Evolutionary conservation across 208 protist species (phyloP), one percentile per base, ranked within the genome.

Genomic region (Phytomonas sp.): DNA sequence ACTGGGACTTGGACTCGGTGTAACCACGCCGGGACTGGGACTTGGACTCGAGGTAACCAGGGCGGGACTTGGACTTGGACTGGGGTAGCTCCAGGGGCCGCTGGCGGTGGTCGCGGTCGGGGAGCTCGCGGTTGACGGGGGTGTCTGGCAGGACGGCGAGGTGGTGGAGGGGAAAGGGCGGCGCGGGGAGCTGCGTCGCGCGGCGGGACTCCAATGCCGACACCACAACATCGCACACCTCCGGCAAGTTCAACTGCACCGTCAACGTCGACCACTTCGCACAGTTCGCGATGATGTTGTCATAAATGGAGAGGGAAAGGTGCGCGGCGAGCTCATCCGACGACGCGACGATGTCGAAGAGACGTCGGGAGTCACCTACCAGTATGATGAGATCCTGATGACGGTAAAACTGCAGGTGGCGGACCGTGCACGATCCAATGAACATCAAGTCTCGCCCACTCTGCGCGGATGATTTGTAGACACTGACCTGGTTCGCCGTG

Each of bases 271-370:
- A 37, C 34, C 34, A 37, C 34, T 8, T 3, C 34, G 32, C 63
- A 42, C 40, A 7, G 52, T 26, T 45, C 12, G 61, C 60, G n/a
- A 8, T 63, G 32, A 12, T 26, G 8, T 36, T 63, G 12, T 26
- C 36, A 5, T 26, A 59, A 29, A 88, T 30, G 4, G 73, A 78
- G 3, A 76, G 68, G 4, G 80, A 76, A 49, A 71, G 64, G 7
- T 37, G 34, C 34, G 34, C 5, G 5, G 34, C 34, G 8, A 37
- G 34, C 34, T 37, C 34, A 8, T 8, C 34, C 5, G 34, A 37
- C 34, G 34, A 37, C 8, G 83, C 79, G 37, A 84, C 88, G 76
- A 89, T 87, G 71, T 92, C 80, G 62, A 94, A 92, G 23, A 94
- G 75, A 61, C 80, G 84, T 23, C 72, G 76, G 19, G 67, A 64